phyloP scores from a whole-genome alignment of 2,329 filamentous ascomycete species.

The Acarospora socialis region DNA sequence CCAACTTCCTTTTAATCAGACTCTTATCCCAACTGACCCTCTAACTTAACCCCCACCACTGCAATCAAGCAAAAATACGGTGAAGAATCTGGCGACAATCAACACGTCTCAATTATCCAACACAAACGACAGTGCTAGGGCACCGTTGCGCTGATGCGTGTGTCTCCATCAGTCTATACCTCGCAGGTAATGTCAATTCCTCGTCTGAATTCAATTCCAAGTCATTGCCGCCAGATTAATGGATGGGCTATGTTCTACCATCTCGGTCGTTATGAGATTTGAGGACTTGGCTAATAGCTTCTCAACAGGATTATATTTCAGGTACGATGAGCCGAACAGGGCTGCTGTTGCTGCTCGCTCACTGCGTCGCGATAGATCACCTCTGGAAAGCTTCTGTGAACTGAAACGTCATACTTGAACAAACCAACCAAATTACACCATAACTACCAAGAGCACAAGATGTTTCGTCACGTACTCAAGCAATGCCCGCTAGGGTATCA shows the following conservation, averaged over 20 bases:
- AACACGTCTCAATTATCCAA: not conserved
- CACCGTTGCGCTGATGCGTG: slow-evolving; percentile 64
- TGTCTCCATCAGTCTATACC: slow-evolving; percentile 71
- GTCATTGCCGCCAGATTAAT: slow-evolving; percentile 1
- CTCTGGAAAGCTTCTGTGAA: slow-evolving; percentile 39
- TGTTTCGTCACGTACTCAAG: too few relatives aligned
- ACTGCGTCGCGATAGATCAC: slow-evolving; percentile 32
- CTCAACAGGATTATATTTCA: slow-evolving; percentile 57
- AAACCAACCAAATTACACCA: slow-evolving; percentile 11
- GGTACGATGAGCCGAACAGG: slow-evolving; percentile 34
- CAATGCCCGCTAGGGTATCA: slow-evolving; percentile 18
- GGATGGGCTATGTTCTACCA: slow-evolving; percentile 3
- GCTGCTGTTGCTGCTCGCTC: slow-evolving; percentile 30
- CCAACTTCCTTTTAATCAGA: too few relatives aligned
- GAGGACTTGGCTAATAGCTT: slow-evolving; percentile 27
- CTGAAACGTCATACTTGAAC: slow-evolving; percentile 25
- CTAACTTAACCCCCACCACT: too few relatives aligned
- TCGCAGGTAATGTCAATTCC: slow-evolving; percentile 44
- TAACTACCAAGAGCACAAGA: slow-evolving; percentile 1
- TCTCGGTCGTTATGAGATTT: slow-evolving; percentile 10
- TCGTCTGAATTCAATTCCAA: not conserved
- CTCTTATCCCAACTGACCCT: too few relatives aligned
- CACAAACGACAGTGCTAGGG: slow-evolving; percentile 8
- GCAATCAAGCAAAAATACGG: too few relatives aligned
- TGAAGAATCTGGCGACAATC: not conserved